phyloP scores from a whole-genome alignment of 441 rosid genomes.

The Eugenia klotzschiana region DNA sequence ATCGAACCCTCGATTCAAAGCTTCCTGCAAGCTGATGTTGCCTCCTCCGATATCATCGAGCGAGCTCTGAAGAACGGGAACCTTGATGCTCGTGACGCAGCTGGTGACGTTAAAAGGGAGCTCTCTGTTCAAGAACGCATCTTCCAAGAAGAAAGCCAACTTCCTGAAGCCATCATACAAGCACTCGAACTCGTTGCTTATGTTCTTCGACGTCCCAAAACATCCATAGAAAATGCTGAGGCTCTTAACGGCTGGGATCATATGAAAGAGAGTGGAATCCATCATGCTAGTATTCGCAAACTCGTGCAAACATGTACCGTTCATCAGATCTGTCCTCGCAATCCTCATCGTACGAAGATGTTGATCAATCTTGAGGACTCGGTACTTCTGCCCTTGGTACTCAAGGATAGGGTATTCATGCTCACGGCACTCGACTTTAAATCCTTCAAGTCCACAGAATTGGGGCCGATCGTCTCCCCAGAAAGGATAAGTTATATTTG shows the following conservation, averaged over 20 bases:
- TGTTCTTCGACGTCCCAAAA: accelerated
- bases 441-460: neutral
- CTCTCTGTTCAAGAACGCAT: accelerated
- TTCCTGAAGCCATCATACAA: accelerated
- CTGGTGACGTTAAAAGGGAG: accelerated
- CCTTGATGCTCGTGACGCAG: neutral
- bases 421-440: neutral
- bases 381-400: neutral
- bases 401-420: neutral
- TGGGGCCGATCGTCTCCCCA: neutral
- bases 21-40: neutral
- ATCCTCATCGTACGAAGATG: neutral
- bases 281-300: neutral
- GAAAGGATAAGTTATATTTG: neutral
- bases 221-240: neutral
- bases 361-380: neutral
- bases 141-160: neutral
- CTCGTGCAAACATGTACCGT: neutral
- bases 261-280: neutral
- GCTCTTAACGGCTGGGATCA: neutral
- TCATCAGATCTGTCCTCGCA: neutral
- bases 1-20: neutral
- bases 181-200: neutral
- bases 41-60: neutral
- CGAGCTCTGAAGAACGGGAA: neutral